Conservation (phyloP, 1,139 yeast genomes). For the Candida albicans region DNA sequence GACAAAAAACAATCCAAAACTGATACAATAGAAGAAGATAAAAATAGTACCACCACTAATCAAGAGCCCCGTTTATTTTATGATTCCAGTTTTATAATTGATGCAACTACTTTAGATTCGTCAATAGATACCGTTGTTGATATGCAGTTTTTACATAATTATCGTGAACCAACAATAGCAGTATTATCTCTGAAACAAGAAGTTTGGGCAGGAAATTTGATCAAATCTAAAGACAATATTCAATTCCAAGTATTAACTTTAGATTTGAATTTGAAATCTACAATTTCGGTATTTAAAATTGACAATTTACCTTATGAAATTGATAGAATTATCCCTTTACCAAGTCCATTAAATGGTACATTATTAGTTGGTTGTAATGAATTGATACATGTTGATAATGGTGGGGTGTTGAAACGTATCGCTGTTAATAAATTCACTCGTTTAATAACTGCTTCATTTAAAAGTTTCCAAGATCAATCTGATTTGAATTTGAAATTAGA, state of each 20-base stretch:
- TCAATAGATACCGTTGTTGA: slow-evolving; percentile 63
- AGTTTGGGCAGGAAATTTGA: slow-evolving; percentile 77
- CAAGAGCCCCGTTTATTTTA: slow-evolving; percentile 10
- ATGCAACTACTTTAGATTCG: slow-evolving; percentile 56
- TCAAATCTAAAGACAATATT: slow-evolving; percentile 62
- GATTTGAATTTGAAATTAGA: slow-evolving; percentile 58
- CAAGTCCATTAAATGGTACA: slow-evolving; percentile 69
- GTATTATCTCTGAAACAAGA: slow-evolving; percentile 61
- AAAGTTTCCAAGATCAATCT: slow-evolving; percentile 52
- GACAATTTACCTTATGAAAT: slow-evolving; percentile 75
- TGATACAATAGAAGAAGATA: slow-evolving; percentile 6
- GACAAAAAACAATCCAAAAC: not conserved
- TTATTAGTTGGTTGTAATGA: slow-evolving; percentile 77
- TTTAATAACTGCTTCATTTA: slow-evolving; percentile 49
- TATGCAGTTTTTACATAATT: slow-evolving; percentile 66
- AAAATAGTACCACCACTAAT: slow-evolving; percentile 7
- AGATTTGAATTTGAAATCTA: slow-evolving; percentile 60
- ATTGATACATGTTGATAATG: slow-evolving; percentile 75
- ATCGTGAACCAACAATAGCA: slow-evolving; percentile 79
- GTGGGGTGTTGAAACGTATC: slow-evolving; percentile 70
- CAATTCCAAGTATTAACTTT: slow-evolving; percentile 63
- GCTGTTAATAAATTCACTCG: slow-evolving; percentile 62
- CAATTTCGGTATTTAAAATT: slow-evolving; percentile 66
- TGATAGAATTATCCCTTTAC: slow-evolving; percentile 61
- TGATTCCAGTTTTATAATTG: slow-evolving; percentile 55